phyloP scores from a whole-genome alignment of 352 stramenopile species.

The Aphanomyces astaci region DNA sequence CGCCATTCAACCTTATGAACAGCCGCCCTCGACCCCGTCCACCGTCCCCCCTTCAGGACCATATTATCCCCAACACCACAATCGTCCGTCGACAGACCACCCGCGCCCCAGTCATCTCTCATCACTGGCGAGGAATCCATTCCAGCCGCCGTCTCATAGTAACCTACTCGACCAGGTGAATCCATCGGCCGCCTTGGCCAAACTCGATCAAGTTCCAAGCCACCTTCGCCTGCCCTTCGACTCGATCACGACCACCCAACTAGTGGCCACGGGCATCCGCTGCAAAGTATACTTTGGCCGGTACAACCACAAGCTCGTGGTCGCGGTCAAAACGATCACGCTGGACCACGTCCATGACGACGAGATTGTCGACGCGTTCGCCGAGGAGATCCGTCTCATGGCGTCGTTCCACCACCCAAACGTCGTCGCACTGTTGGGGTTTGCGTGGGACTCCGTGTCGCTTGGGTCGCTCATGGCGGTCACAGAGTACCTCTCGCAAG shows the following conservation, averaged over 20 bases:
- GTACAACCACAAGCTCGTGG: not conserved
- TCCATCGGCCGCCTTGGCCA: not conserved
- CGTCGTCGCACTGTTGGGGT: not conserved
- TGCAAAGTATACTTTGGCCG: not conserved
- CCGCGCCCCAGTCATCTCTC: slow-evolving; percentile 1
- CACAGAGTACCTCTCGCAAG: slow-evolving; percentile 13
- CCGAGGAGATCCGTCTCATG: slow-evolving; percentile 15
- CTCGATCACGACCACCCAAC: not conserved
- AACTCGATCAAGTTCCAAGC: not conserved
- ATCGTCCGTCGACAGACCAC: not conserved
- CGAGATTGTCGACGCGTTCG: not conserved
- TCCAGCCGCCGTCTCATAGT: not conserved
- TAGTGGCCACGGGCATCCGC: not conserved
- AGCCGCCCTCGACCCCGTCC: not conserved
- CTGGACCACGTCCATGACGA: not conserved
- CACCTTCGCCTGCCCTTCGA: not conserved
- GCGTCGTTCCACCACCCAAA: slow-evolving; percentile 5
- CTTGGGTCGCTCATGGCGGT: slow-evolving; percentile 2
- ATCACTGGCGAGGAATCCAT: not conserved
- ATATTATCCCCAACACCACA: too few species aligned
- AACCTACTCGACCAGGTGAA: not conserved
- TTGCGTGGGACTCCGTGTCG: slow-evolving; percentile 4
- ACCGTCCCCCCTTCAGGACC: not conserved
- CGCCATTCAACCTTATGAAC: not conserved
- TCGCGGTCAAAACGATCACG: slow-evolving; percentile 6